Conservation (phyloP, 1,139 yeast genomes). For the Yamadazyma siamensis region DNA sequence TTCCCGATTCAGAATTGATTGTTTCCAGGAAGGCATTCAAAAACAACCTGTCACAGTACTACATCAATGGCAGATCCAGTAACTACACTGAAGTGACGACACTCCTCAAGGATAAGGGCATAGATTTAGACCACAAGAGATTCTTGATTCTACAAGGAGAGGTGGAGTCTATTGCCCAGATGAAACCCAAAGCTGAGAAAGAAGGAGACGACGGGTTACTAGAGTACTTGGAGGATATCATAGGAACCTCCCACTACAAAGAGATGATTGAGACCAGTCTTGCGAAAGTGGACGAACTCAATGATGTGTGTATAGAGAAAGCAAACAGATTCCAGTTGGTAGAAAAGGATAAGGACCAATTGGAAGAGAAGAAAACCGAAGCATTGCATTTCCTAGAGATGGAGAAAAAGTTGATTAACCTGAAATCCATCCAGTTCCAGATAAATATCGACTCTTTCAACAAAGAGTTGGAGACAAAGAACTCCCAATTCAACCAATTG, state of each 20-base stretch:
- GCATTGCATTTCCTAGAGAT: slow-evolving; percentile 64
- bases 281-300: slow-evolving; percentile 60
- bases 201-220: slow-evolving; percentile 91
- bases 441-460: slow-evolving; percentile 41
- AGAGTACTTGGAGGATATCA: slow-evolving; percentile 93
- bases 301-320: slow-evolving; percentile 78
- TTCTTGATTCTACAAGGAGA: slow-evolving; percentile 96
- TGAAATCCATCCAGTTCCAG: slow-evolving; percentile 59
- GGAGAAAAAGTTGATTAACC: slow-evolving; percentile 60
- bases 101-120: slow-evolving; percentile 75
- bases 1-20: slow-evolving; percentile 58
- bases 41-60: slow-evolving; percentile 78
- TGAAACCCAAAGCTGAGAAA: slow-evolving; percentile 94
- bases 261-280: slow-evolving; percentile 66
- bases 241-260: slow-evolving; percentile 89
- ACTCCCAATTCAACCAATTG: slow-evolving; percentile 29
- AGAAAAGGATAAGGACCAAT: slow-evolving; percentile 65
- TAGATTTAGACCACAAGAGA: slow-evolving; percentile 92
- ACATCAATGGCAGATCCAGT: slow-evolving; percentile 66
- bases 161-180: slow-evolving; percentile 96
- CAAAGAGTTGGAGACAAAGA: slow-evolving; percentile 37
- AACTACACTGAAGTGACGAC: slow-evolving; percentile 77
- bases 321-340: slow-evolving; percentile 78
- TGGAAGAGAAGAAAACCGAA: slow-evolving; percentile 68
- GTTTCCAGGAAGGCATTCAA: slow-evolving; percentile 77